These are phyloP conservation scores for Penicillium coprophilum DNA, from an alignment of 495 filamentous ascomycete genomes.

Conservation along the genomic window DNA sequence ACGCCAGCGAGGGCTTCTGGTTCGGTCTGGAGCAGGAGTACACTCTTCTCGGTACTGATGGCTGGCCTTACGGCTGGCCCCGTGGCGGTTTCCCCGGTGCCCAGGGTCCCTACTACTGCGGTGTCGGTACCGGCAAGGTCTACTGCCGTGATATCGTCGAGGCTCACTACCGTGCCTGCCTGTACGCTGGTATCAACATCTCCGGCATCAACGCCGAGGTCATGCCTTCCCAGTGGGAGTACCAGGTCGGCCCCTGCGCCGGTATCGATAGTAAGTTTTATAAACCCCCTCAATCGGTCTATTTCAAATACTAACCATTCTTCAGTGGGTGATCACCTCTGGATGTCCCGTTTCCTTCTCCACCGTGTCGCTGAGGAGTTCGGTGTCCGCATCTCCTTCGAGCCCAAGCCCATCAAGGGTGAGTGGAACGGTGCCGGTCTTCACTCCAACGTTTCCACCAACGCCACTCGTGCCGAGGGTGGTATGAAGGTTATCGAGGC, in stretches of 20 bases:
- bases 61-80: conserved; percentile 93
- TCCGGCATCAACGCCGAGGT: conserved; percentile 99
- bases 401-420: conserved; percentile 97
- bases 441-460: conserved; percentile 91
- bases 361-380: conserved; percentile 97
- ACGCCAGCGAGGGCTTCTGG: conserved; percentile 84
- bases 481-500: conserved; percentile 92
- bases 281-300: not conserved
- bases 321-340: conserved; percentile 92
- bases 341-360: conserved; percentile 95
- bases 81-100: conserved; percentile 93
- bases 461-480: conserved; percentile 82
- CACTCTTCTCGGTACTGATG: conserved; percentile 82
- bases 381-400: conserved; percentile 91
- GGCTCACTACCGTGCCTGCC: conserved; percentile 96
- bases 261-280: conserved; percentile 74
- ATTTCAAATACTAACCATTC: conserved; percentile 10
- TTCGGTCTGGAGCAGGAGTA: conserved; percentile 99
- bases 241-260: conserved; percentile 92
- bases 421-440: conserved; percentile 99
- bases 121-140: conserved; percentile 95
- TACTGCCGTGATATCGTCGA: conserved; percentile 98
- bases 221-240: conserved; percentile 98
- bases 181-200: conserved; percentile 89
- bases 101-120: conserved; percentile 99